phyloP scores from a whole-genome alignment of 768 basidiomycete species.

The Tricholoma hemisulphureum region DNA sequence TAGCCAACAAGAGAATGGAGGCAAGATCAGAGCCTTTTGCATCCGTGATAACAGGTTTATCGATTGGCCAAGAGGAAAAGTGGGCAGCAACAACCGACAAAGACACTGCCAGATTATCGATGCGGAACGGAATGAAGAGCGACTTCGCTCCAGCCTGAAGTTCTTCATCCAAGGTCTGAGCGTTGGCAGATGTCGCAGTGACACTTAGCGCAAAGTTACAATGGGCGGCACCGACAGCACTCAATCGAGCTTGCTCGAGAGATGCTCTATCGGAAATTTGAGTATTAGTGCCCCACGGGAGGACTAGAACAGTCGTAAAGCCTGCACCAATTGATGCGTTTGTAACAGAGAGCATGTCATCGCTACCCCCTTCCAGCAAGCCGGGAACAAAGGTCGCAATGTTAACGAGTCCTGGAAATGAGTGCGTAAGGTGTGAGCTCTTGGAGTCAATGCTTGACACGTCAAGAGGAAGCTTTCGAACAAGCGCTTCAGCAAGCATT shows the following conservation, averaged over 20 bases:
- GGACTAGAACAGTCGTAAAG: slow-evolving; percentile 81
- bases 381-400: slow-evolving; percentile 83
- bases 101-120: slow-evolving; percentile 44
- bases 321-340: slow-evolving; percentile 86
- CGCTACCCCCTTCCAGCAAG: slow-evolving; percentile 50
- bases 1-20: slow-evolving; percentile 90
- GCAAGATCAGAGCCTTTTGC: slow-evolving; percentile 91
- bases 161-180: slow-evolving; percentile 65
- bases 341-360: slow-evolving; percentile 66
- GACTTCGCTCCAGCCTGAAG: slow-evolving; percentile 77
- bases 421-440: slow-evolving; percentile 86
- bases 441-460: slow-evolving; percentile 92
- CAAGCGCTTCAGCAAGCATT: slow-evolving; percentile 88
- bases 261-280: slow-evolving; percentile 65
- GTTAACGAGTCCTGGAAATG: slow-evolving; percentile 90
- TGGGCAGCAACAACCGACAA: slow-evolving; percentile 80
- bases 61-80: slow-evolving; percentile 85
- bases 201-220: slow-evolving; percentile 89
- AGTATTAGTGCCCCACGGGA: slow-evolving; percentile 64
- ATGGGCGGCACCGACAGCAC: slow-evolving; percentile 62
- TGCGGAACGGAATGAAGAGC: slow-evolving; percentile 80
- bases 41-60: slow-evolving; percentile 93
- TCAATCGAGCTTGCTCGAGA: slow-evolving; percentile 68
- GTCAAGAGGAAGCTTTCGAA: slow-evolving; percentile 86
- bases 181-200: slow-evolving; percentile 70